Evolutionary conservation across 768 basidiomycete species (phyloP).

Genomic region (Rhodotorula sphaerocarpa): DNA sequence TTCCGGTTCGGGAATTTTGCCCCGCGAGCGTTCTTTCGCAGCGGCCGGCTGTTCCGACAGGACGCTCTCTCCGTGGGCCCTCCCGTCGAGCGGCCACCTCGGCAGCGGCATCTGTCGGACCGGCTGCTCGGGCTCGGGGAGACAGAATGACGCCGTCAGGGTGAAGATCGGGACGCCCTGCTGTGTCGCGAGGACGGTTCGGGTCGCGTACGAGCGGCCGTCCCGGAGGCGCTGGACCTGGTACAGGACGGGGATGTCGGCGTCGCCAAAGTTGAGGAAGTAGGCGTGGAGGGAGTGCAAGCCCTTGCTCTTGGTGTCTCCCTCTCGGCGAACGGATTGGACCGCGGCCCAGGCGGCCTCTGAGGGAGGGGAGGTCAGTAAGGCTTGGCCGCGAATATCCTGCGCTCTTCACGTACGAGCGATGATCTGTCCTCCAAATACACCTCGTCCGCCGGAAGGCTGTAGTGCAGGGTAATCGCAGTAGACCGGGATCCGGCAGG

Average conservation of each 20-base stretch:
- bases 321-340: constrained; percentile 29
- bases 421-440: constrained; percentile 38
- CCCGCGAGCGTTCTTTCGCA: background rate
- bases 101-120: constrained; percentile 16
- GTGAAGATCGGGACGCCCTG: constrained; percentile 37
- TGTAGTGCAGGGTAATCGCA: no score
- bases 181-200: constrained; percentile 37
- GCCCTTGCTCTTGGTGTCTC: constrained; percentile 21
- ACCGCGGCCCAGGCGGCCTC: constrained; percentile 35
- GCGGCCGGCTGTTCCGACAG: background rate
- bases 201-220: constrained; percentile 37
- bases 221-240: constrained; percentile 34
- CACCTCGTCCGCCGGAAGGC: constrained; percentile 23
- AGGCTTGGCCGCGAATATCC: background rate
- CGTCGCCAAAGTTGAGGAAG: constrained; percentile 40
- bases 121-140: constrained; percentile 38
- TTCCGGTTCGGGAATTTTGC: constrained; percentile 31
- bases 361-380: background rate
- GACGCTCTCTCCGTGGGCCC: background rate
- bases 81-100: constrained; percentile 9
- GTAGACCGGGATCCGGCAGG: no score
- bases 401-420: constrained; percentile 22
- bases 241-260: constrained; percentile 39
- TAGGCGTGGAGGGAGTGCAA: constrained; percentile 37
- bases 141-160: constrained; percentile 37